Evolutionary conservation across 805 yeast genomes (phyloP).

Genomic region (Barnettozyma sucrosica): DNA sequence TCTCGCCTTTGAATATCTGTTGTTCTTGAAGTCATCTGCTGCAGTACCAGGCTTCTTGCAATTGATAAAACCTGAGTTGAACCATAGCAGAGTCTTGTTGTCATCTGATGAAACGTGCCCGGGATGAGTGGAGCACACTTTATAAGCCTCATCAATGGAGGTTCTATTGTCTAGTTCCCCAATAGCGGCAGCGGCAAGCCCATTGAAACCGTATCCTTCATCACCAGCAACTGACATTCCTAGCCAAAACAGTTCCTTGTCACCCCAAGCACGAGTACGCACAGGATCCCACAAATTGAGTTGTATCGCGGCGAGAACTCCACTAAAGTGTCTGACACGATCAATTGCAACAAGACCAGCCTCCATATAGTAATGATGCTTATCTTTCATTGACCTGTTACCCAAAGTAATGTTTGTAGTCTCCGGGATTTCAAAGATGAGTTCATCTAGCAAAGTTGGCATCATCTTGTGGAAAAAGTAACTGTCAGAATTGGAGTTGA

Average conservation of each 20-base stretch:
- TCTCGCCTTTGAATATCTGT: slow-evolving; percentile 15
- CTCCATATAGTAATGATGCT: slow-evolving; percentile 38
- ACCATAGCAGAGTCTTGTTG: slow-evolving; percentile 43
- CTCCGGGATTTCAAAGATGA: slow-evolving; percentile 32
- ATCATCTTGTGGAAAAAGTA: slow-evolving; percentile 39
- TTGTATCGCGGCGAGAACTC: slow-evolving; percentile 39
- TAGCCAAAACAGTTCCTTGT: slow-evolving; percentile 63
- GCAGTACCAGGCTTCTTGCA: slow-evolving; percentile 29
- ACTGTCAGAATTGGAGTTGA: slow-evolving; percentile 21
- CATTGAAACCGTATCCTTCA: slow-evolving; percentile 46
- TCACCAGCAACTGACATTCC: slow-evolving; percentile 51
- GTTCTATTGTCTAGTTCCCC: slow-evolving; percentile 28
- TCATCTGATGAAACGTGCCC: slow-evolving; percentile 49
- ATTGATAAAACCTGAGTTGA: slow-evolving; percentile 48
- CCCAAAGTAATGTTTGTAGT: slow-evolving; percentile 31
- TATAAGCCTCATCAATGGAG: slow-evolving; percentile 23
- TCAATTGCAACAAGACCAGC: slow-evolving; percentile 42
- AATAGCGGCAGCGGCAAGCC: slow-evolving; percentile 49
- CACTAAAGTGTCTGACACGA: slow-evolving; percentile 42
- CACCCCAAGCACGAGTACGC: slow-evolving; percentile 53
- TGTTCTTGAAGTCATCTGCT: background rate
- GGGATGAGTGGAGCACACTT: slow-evolving; percentile 56
- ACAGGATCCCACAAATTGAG: slow-evolving; percentile 36
- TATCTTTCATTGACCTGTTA: slow-evolving; percentile 34
- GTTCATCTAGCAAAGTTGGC: slow-evolving; percentile 35